phyloP scores from a whole-genome alignment of 805 yeast genomes.

The Saturnispora serradocipensis region DNA sequence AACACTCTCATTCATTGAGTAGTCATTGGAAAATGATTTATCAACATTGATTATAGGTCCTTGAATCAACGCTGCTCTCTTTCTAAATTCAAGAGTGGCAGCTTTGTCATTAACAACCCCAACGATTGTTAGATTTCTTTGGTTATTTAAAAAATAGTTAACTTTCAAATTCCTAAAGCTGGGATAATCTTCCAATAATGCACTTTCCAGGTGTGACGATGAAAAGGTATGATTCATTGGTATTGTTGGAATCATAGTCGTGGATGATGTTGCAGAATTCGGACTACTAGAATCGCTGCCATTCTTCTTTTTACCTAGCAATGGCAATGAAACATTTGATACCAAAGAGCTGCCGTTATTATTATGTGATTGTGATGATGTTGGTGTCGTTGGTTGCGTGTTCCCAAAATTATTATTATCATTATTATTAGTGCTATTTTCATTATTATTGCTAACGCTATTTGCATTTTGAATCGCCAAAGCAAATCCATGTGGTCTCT shows the following conservation, averaged over 20 bases:
- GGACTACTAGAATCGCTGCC: neutral
- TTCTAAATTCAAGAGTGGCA: conserved; percentile 58
- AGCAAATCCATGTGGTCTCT: conserved; percentile 32
- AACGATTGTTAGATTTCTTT: conserved; percentile 38
- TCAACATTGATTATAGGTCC: conserved; percentile 87
- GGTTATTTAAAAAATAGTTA: conserved; percentile 27
- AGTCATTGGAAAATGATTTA: conserved; percentile 44
- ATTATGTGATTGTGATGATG: neutral
- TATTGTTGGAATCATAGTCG: neutral
- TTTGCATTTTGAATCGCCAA: conserved; percentile 9
- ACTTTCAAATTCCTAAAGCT: neutral
- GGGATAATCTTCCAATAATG: neutral
- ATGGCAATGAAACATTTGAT: neutral
- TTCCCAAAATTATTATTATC: neutral
- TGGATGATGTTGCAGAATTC: neutral
- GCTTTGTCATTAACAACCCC: conserved; percentile 32
- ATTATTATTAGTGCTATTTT: neutral
- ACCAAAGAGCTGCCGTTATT: neutral
- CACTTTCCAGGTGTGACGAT: neutral
- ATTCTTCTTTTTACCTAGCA: neutral
- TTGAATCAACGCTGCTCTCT: conserved; percentile 61
- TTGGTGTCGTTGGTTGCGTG: neutral
- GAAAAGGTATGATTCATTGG: neutral
- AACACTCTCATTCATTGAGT: conserved; percentile 37
- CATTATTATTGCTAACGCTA: neutral